Evolutionary conservation across 2,329 filamentous ascomycete genomes (phyloP).

Genomic region (Penicillium paneum): DNA sequence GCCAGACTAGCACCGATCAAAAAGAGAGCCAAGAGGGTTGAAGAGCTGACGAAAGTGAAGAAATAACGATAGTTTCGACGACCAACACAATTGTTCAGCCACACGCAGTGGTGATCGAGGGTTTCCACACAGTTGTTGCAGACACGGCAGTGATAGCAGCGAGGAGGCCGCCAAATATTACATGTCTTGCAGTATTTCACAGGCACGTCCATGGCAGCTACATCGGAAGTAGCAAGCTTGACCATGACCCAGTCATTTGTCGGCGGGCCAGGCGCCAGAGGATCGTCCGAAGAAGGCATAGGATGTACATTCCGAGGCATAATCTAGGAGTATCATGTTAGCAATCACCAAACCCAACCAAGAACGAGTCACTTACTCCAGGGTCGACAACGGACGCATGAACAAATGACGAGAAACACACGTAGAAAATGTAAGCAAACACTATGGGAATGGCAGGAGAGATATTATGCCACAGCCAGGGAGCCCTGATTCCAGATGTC

Average conservation of each 20-base stretch:
- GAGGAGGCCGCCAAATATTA: conserved; percentile 93
- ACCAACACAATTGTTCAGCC: conserved; percentile 97
- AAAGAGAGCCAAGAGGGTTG: conserved; percentile 72
- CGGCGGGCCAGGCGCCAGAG: conserved; percentile 73
- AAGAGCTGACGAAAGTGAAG: conserved; percentile 80
- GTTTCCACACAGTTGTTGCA: conserved; percentile 98
- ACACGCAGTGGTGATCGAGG: conserved; percentile 96
- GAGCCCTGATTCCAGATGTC: conserved; percentile 45
- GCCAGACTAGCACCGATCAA: conserved; percentile 74
- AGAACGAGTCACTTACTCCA: conserved; percentile 62
- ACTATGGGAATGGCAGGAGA: conserved; percentile 84
- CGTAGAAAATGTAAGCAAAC: conserved; percentile 86
- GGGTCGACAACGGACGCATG: conserved; percentile 92
- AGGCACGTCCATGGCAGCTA: conserved; percentile 93
- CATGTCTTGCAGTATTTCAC: conserved; percentile 98
- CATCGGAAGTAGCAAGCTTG: conserved; percentile 68
- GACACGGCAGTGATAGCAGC: conserved; percentile 91
- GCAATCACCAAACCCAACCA: not conserved
- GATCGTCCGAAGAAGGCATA: conserved; percentile 81
- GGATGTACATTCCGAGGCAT: conserved; percentile 87
- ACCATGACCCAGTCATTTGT: conserved; percentile 94
- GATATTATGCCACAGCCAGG: conserved; percentile 80
- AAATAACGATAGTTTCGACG: conserved; percentile 98
- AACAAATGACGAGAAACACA: conserved; percentile 89
- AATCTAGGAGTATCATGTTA: conserved; percentile 58